A percentile compares a stretch with the other conserved stretches of the same genome.
These are phyloP conservation scores for Xylaria digitata DNA, from an alignment of 2,329 filamentous ascomycete genomes.

Conservation along the genomic window DNA sequence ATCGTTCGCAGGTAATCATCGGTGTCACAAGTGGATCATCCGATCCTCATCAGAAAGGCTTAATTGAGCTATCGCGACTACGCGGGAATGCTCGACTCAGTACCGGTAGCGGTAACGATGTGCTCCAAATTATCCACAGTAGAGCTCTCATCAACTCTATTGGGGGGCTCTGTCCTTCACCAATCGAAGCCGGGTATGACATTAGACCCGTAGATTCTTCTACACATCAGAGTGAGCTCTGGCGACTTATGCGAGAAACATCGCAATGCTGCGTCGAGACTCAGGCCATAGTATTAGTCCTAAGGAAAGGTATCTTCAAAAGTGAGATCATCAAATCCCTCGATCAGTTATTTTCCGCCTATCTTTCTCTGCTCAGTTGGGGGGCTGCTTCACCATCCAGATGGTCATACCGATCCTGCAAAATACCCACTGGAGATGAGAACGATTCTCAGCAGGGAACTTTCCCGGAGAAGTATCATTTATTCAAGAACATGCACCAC, in stretches of 20 bases:
- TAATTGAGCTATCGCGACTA: slow-evolving; percentile 10
- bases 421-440: neutral
- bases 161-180: slow-evolving; percentile 14
- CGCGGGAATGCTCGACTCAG: slow-evolving; percentile 3
- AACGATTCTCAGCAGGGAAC: neutral
- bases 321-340: slow-evolving; percentile 12
- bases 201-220: neutral
- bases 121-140: slow-evolving; percentile 21
- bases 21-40: slow-evolving; percentile 6
- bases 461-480: slow-evolving; percentile 20
- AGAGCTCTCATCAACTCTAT: slow-evolving; percentile 24
- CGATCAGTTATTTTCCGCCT: slow-evolving; percentile 17
- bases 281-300: neutral
- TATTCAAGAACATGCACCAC: slow-evolving; percentile 29
- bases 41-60: slow-evolving; percentile 26
- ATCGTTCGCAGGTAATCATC: slow-evolving; percentile 22
- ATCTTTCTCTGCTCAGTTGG: slow-evolving; percentile 20
- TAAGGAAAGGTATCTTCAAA: neutral
- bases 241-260: slow-evolving; percentile 22
- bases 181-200: slow-evolving; percentile 8
- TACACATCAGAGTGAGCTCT: slow-evolving; percentile 17
- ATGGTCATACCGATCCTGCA: slow-evolving; percentile 21
- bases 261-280: slow-evolving; percentile 16
- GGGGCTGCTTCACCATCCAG: neutral
- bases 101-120: neutral